Evolutionary conservation across 768 basidiomycete genomes (phyloP).

Genomic region (Trametes cingulata): DNA sequence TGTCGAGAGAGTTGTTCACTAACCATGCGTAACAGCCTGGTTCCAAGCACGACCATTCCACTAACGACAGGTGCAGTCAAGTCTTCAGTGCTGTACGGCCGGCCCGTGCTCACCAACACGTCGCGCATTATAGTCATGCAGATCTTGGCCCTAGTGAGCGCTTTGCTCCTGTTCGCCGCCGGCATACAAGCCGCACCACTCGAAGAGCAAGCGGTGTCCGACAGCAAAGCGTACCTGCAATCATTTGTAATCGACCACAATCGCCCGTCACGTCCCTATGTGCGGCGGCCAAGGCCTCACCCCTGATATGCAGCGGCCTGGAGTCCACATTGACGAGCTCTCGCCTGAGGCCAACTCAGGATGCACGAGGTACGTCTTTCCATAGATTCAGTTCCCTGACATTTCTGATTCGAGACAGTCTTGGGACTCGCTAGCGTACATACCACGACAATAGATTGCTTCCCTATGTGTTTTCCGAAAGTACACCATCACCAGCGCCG

Average conservation of each 20-base stretch:
- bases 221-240: no score
- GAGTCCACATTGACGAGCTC: no score
- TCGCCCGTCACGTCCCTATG: neutral
- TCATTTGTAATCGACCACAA: neutral
- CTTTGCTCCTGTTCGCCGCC: neutral
- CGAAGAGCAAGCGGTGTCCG: neutral
- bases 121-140: neutral
- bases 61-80: no score
- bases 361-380: neutral
- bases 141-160: neutral
- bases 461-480: no score
- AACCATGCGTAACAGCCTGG: neutral
- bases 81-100: no score
- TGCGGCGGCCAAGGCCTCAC: constrained; percentile 1
- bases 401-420: no score
- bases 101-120: neutral
- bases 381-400: no score
- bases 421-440: no score
- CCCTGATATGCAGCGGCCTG: neutral
- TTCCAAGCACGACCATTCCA: no score
- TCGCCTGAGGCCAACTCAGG: neutral
- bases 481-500: no score
- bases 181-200: neutral
- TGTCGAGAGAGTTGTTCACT: neutral
- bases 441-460: neutral